Evolutionary conservation across 768 basidiomycete genomes (phyloP), one percentile per base, ranked within the genome.

Genomic region (Gloeopeniophorella convolvens): DNA sequence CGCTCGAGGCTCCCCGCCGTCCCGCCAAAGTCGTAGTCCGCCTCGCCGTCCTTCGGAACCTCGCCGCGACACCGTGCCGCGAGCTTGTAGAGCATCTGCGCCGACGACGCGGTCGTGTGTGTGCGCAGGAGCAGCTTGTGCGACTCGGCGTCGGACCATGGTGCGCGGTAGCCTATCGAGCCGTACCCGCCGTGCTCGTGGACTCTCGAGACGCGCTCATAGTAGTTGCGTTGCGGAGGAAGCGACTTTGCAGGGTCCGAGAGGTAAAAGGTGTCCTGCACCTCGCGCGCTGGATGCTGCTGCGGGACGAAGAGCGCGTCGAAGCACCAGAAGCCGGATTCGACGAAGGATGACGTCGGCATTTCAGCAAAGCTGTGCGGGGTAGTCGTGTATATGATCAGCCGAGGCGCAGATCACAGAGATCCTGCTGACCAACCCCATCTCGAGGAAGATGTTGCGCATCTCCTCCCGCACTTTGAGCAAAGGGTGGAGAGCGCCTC

Each of bases 311-410:
- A 99, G 57, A 99, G 76, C 1, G 94, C 83, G 66, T 99, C 96
- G 69, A 99, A 98, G 66, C 93, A 96, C 96, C 96, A 99, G 77
- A 98, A 99, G 30, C 88, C 89, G 18, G 92, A 95, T 69, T 99
- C 96, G 48, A 99, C 93, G 65, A 91, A 99, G 47, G 84, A 82
- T 42, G 83, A 82, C 8, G 96, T 98, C 12, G 94, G 92, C 96
- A 99, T 99, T 69, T 99, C 96, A 41, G 92, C 84, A 70, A 98
- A 99, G 9, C 95, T 98, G 58, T 13, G 13, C 16, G 46, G 23
- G 21, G n/a, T 16, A 37, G 1, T 26, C n/a, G n/a, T n/a, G n/a
- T n/a, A 34, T 13, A 26, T 3, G 5, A 26, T 54, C 42, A 48
- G 42, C 20, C 13, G 11, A 9, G 32, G 26, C 4, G 21, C 48